A percentile compares a stretch with the other conserved stretches of the same genome.
Conservation (phyloP, 768 basidiomycete species). For the Rhizopogon rudus region DNA sequence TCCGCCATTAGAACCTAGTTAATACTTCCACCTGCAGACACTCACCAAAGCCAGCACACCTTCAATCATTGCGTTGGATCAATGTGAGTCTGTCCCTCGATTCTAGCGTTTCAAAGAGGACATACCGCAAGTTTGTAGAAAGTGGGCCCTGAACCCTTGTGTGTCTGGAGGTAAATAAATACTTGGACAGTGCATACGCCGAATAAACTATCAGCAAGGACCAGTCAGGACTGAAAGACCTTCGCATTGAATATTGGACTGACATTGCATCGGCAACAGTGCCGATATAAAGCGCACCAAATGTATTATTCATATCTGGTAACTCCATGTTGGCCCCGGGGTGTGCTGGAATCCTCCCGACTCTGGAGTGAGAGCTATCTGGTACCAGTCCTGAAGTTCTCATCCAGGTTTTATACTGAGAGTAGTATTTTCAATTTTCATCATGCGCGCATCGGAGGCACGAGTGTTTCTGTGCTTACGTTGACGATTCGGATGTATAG, state of each 20-base stretch:
- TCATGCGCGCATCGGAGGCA: no score
- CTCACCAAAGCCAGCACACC: conserved; percentile 29
- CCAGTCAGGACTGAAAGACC: background rate
- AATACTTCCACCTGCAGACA: conserved; percentile 12
- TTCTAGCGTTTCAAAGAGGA: background rate
- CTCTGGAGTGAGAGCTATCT: background rate
- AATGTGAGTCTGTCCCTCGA: background rate
- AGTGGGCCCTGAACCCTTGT: conserved; percentile 25
- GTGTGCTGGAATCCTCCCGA: background rate
- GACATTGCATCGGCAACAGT: conserved; percentile 51
- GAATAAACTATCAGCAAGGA: conserved; percentile 39
- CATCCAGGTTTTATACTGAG: no score
- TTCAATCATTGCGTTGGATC: conserved; percentile 23
- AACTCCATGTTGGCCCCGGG: background rate
- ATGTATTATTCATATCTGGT: conserved; percentile 38
- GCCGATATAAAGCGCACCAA: conserved; percentile 53
- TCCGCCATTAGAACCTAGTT: background rate
- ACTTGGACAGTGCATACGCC: conserved; percentile 53
- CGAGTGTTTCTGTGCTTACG: no score
- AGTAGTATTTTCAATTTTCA: no score
- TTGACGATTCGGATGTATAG: no score
- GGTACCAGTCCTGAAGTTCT: no score
- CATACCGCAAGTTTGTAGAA: conserved; percentile 35
- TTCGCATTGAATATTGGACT: conserved; percentile 12
- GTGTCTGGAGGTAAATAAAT: conserved; percentile 42